Evolutionary conservation across 306 rosid species (phyloP).

Genomic region (Malus sylvestris): DNA sequence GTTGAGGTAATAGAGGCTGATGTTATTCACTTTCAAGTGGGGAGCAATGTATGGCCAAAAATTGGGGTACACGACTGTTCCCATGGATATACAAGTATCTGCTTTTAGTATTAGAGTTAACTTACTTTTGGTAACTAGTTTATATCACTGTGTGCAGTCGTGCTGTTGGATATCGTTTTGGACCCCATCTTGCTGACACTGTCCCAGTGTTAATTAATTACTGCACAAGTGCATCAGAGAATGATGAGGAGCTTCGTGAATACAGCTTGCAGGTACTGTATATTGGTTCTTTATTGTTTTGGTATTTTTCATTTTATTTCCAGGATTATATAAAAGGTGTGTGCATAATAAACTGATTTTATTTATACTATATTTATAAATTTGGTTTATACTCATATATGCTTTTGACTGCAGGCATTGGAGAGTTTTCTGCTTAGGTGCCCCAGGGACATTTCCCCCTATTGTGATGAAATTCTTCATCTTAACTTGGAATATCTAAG

Average conservation of each 20-base stretch:
- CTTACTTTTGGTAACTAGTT: conserved; percentile 13
- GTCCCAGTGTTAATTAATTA: conserved; percentile 80
- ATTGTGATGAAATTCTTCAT: conserved; percentile 84
- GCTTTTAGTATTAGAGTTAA: not conserved
- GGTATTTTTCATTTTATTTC: not conserved
- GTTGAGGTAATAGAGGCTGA: not conserved
- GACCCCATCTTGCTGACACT: conserved; percentile 87
- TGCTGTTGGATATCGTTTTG: conserved; percentile 97
- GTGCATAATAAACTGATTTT: not conserved
- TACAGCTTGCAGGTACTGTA: conserved; percentile 84
- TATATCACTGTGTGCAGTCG: conserved; percentile 50
- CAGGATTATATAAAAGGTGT: not conserved
- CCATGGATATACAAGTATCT: not conserved
- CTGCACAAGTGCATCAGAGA: conserved; percentile 86
- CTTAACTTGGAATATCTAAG: conserved; percentile 81
- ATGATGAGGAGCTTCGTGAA: conserved; percentile 98
- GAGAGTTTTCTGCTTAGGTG: conserved; percentile 96
- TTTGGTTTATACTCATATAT: conserved; percentile 9
- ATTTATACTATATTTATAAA: not conserved
- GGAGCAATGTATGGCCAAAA: not conserved
- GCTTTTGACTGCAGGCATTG: conserved; percentile 52
- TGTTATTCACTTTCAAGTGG: not conserved
- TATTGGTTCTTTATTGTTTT: conserved; percentile 4
- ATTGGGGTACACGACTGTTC: not conserved
- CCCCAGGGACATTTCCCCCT: conserved; percentile 82